phyloP scores from a whole-genome alignment of 306 rosid genomes.

The Cucurbita maxima region DNA sequence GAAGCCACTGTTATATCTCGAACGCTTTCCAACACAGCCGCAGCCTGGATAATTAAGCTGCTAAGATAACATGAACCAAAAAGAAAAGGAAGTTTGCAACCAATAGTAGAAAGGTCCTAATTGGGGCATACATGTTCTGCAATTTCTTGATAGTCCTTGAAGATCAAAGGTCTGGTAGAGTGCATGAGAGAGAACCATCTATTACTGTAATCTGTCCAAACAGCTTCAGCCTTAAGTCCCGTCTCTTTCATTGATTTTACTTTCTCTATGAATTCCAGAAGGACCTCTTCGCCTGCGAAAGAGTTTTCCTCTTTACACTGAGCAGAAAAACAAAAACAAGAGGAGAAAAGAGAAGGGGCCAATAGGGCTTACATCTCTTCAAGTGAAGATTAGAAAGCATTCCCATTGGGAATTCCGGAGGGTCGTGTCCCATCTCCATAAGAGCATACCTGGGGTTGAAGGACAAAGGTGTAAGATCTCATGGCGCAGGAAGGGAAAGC shows the following conservation, averaged over 20 bases:
- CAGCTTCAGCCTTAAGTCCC: conserved; percentile 49
- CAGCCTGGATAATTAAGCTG: conserved; percentile 34
- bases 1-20: conserved; percentile 67
- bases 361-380: conserved; percentile 32
- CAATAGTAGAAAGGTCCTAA: neutral
- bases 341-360: neutral
- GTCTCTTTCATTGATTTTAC: conserved; percentile 45
- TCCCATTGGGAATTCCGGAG: conserved; percentile 64
- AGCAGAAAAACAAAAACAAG: neutral
- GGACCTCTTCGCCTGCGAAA: conserved; percentile 54
- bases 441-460: conserved; percentile 46
- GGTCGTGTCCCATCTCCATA: conserved; percentile 77
- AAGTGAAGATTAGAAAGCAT: conserved; percentile 55
- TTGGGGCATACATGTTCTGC: conserved; percentile 58
- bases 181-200: conserved; percentile 83
- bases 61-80: neutral
- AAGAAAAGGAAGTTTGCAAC: neutral
- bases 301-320: neutral
- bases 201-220: conserved; percentile 81
- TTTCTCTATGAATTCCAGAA: conserved; percentile 42
- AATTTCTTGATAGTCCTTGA: conserved; percentile 56
- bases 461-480: neutral
- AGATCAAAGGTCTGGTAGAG: conserved; percentile 65
- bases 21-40: conserved; percentile 50
- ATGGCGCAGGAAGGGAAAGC: neutral